These are phyloP conservation scores for Dorcoceras hygrometricum DNA, from an alignment of 257 asterid genomes.

Conservation along the genomic window DNA sequence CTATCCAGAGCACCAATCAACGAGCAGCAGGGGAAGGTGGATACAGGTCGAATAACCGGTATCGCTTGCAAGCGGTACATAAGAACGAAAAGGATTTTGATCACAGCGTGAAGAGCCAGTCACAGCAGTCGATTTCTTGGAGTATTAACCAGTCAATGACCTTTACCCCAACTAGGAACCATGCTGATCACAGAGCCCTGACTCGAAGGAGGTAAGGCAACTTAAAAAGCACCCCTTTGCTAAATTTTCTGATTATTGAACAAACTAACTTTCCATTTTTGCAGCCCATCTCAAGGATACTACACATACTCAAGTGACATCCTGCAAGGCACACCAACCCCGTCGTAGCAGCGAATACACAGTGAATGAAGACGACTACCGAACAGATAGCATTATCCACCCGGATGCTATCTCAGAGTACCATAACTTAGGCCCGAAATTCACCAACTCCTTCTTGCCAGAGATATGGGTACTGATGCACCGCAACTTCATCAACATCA, in stretches of 20 bases:
- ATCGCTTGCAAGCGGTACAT: conserved; percentile 28
- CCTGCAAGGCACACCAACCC: conserved; percentile 60
- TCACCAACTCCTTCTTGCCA: conserved; percentile 59
- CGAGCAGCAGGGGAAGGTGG: conserved; percentile 22
- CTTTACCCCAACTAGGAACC: conserved; percentile 54
- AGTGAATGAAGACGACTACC: conserved; percentile 71
- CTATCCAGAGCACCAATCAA: neutral
- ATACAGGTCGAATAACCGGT: conserved; percentile 31
- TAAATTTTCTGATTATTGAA: neutral
- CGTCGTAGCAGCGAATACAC: conserved; percentile 75
- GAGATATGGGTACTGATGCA: conserved; percentile 76
- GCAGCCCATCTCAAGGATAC: conserved; percentile 53
- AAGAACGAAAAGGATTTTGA: conserved; percentile 43
- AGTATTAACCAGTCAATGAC: conserved; percentile 43
- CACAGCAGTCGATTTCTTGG: conserved; percentile 70
- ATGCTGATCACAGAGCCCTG: conserved; percentile 34
- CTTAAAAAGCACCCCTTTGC: neutral
- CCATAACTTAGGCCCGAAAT: conserved; percentile 55
- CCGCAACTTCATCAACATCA: conserved; percentile 70
- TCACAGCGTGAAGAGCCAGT: conserved; percentile 61
- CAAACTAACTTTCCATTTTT: neutral
- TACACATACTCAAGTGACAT: conserved; percentile 60
- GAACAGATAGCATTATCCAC: conserved; percentile 40
- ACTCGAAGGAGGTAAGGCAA: conserved; percentile 42
- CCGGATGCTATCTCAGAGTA: conserved; percentile 12